Conservation (phyloP, 805 yeast genomes). For the Kodamaea restingae region DNA sequence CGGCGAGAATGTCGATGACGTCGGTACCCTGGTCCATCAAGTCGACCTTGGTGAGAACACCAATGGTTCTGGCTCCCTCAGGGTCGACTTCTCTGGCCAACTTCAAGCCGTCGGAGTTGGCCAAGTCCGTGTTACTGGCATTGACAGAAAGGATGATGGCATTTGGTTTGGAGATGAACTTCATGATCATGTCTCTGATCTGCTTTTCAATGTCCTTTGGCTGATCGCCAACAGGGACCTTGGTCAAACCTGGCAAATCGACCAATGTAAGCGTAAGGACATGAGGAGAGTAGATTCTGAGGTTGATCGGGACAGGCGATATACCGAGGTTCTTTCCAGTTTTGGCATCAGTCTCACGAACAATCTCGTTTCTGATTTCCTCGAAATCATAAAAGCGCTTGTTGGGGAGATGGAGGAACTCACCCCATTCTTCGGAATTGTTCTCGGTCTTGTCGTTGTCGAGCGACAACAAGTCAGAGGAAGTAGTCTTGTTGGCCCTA, state of each 20-base stretch:
- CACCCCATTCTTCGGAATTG: slow-evolving; percentile 92
- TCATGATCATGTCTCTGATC: slow-evolving; percentile 88
- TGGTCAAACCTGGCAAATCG: slow-evolving; percentile 95
- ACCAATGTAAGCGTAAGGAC: slow-evolving; percentile 91
- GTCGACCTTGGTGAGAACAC: slow-evolving; percentile 94
- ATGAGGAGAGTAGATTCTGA: slow-evolving; percentile 90
- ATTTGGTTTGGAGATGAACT: slow-evolving; percentile 91
- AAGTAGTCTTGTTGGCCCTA: slow-evolving; percentile 34
- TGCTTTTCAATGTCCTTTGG: slow-evolving; percentile 95
- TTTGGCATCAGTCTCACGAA: slow-evolving; percentile 82
- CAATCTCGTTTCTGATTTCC: slow-evolving; percentile 86
- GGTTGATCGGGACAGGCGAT: slow-evolving; percentile 86
- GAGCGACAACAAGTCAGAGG: slow-evolving; percentile 39
- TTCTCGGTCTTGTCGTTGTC: slow-evolving; percentile 55
- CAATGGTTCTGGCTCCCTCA: slow-evolving; percentile 91
- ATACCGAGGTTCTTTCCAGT: slow-evolving; percentile 84
- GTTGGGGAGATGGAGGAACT: slow-evolving; percentile 88
- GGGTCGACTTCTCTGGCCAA: slow-evolving; percentile 98
- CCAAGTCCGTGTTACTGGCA: slow-evolving; percentile 84
- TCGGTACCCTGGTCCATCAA: slow-evolving; percentile 98
- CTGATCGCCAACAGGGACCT: slow-evolving; percentile 98
- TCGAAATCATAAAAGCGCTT: slow-evolving; percentile 83
- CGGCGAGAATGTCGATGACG: slow-evolving; percentile 91
- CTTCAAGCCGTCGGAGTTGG: slow-evolving; percentile 93
- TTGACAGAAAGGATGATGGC: slow-evolving; percentile 93